Conservation (phyloP, 2,329 filamentous ascomycete species). For the Cercospora berteroae region DNA sequence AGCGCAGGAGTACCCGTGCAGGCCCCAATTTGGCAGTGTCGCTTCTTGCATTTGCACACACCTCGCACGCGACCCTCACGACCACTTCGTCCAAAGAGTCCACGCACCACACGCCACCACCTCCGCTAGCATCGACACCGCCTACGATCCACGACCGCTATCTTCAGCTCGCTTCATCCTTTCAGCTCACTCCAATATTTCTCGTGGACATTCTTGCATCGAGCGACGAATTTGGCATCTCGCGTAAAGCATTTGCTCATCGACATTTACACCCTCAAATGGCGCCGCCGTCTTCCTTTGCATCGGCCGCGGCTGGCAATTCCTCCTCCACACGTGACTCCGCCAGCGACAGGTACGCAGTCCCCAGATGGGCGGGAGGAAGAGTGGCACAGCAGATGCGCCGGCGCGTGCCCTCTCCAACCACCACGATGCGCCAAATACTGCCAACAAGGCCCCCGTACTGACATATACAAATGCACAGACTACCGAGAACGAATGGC, state of each 20-base stretch:
- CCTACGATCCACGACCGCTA: background rate
- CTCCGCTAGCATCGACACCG: background rate
- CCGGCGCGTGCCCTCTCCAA: background rate
- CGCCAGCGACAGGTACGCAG: conserved; percentile 48
- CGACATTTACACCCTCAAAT: conserved; percentile 25
- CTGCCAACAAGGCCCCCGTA: conserved; percentile 8
- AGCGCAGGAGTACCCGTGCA: background rate
- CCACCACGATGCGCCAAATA: background rate
- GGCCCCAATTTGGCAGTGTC: background rate
- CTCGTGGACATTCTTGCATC: conserved; percentile 1
- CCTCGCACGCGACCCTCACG: background rate
- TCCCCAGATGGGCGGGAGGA: background rate
- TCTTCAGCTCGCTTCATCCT: background rate
- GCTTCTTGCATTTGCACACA: conserved; percentile 1
- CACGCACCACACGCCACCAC: background rate
- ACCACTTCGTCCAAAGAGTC: background rate
- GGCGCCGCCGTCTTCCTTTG: conserved; percentile 50
- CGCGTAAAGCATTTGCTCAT: conserved; percentile 7
- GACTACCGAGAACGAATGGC: conserved; percentile 65
- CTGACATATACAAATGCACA: conserved; percentile 33
- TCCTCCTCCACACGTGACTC: conserved; percentile 45
- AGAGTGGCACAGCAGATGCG: conserved; percentile 14
- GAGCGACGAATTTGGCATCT: conserved; percentile 1
- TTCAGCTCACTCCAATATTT: background rate
- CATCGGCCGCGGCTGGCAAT: conserved; percentile 51